A percentile compares a stretch with the other conserved stretches of the same genome.
Evolutionary conservation across 352 stramenopile genomes (phyloP).

Genomic region (Pythium coloratum): DNA sequence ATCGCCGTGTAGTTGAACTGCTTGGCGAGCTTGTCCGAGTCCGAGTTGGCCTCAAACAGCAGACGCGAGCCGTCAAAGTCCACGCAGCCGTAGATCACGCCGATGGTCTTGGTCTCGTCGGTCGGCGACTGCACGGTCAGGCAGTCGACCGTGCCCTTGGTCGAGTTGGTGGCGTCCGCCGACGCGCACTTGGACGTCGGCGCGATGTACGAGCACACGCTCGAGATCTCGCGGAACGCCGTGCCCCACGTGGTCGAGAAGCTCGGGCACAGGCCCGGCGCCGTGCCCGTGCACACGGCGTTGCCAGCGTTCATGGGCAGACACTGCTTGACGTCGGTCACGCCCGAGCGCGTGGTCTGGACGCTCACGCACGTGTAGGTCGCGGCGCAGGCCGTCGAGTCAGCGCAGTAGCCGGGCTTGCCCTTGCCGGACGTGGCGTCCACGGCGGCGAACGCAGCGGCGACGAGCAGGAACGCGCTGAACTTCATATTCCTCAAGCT

Average conservation of each 20-base stretch:
- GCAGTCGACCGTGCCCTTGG: slow-evolving; percentile 40
- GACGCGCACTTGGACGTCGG: background rate
- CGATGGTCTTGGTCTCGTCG: slow-evolving; percentile 29
- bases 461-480: background rate
- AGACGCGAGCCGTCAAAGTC: slow-evolving; percentile 67
- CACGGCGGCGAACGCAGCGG: background rate
- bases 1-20: slow-evolving; percentile 64
- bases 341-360: slow-evolving; percentile 72
- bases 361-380: slow-evolving; percentile 70
- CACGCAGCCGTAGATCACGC: slow-evolving; percentile 79
- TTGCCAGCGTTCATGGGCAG: slow-evolving; percentile 46
- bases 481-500: background rate
- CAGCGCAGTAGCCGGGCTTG: slow-evolving; percentile 62
- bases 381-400: slow-evolving; percentile 44
- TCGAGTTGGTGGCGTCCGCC: slow-evolving; percentile 12
- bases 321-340: slow-evolving; percentile 77
- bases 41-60: slow-evolving; percentile 49
- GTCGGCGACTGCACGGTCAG: slow-evolving; percentile 26
- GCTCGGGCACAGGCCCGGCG: slow-evolving; percentile 60
- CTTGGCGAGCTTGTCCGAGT: slow-evolving; percentile 50
- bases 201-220: slow-evolving; percentile 52
- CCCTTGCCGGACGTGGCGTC: slow-evolving; percentile 31
- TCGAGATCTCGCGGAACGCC: slow-evolving; percentile 63
- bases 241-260: slow-evolving; percentile 73
- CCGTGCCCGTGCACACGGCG: slow-evolving; percentile 61